phyloP scores from a whole-genome alignment of 441 rosid genomes.

The Gossypium aridum region DNA sequence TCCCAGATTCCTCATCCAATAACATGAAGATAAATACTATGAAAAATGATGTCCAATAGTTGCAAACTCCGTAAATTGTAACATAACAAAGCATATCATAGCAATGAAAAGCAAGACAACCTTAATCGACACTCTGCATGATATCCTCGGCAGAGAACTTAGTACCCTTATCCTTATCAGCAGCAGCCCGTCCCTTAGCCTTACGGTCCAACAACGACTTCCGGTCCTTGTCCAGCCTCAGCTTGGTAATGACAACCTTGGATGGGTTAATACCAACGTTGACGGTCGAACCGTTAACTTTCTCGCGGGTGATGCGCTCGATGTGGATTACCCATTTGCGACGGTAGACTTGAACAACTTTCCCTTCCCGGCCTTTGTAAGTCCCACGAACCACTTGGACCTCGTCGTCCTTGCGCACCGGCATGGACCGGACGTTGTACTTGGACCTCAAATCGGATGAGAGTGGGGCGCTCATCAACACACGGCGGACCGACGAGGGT shows the following conservation, averaged over 20 bases:
- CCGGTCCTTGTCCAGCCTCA: constrained; percentile 69
- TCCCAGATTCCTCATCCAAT: not conserved
- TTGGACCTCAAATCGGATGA: constrained; percentile 63
- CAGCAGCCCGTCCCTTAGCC: constrained; percentile 73
- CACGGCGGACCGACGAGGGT: constrained; percentile 62
- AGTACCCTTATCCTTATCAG: constrained; percentile 79
- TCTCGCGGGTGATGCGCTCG: constrained; percentile 79
- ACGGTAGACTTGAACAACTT: constrained; percentile 74
- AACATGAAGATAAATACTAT: not conserved
- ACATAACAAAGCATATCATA: constrained; percentile 1
- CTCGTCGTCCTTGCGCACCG: constrained; percentile 78
- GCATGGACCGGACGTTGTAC: constrained; percentile 77
- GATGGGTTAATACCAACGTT: constrained; percentile 74
- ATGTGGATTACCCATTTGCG: constrained; percentile 90
- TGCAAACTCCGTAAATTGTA: not conserved
- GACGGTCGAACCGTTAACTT: constrained; percentile 77
- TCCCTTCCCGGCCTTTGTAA: constrained; percentile 76
- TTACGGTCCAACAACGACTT: constrained; percentile 66
- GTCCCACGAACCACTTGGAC: constrained; percentile 77
- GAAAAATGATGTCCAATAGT: not conserved
- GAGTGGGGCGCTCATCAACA: constrained; percentile 66
- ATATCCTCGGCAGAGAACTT: constrained; percentile 73
- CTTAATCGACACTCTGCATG: constrained; percentile 68
- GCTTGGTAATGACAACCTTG: constrained; percentile 69
- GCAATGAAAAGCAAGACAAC: not conserved